These are phyloP conservation scores for Purpureocillium takamizusanense DNA, from an alignment of 2,329 filamentous ascomycete species.

Conservation along the genomic window DNA sequence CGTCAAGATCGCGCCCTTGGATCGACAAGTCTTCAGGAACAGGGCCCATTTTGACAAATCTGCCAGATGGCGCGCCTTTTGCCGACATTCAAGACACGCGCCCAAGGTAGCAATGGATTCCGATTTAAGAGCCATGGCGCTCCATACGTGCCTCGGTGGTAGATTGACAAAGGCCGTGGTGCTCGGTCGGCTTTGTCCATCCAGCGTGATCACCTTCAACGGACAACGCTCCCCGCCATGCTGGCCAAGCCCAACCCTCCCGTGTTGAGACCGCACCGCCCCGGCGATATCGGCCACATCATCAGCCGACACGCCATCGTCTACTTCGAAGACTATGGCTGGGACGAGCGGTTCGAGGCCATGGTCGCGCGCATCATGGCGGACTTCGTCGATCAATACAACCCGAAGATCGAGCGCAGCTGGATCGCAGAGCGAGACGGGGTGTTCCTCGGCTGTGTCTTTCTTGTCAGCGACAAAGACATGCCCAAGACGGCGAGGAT, in stretches of 20 bases:
- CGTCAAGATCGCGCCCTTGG: neutral
- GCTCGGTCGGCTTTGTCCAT: neutral
- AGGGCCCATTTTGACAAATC: too few relatives aligned
- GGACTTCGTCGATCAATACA: conserved; percentile 14
- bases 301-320: conserved; percentile 13
- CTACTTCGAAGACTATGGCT: conserved; percentile 11
- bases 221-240: too few relatives aligned
- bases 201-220: too few relatives aligned
- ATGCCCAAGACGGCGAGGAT: conserved; percentile 10
- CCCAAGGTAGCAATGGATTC: too few relatives aligned
- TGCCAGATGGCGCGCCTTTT: too few relatives aligned
- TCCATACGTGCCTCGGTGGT: neutral
- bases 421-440: conserved; percentile 17
- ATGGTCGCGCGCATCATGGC: conserved; percentile 12
- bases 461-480: conserved; percentile 11
- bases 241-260: neutral
- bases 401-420: conserved; percentile 13
- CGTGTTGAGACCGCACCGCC: conserved; percentile 8
- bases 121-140: too few relatives aligned
- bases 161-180: neutral
- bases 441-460: conserved; percentile 15
- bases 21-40: too few relatives aligned
- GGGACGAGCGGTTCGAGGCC: conserved; percentile 13
- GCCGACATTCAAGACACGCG: too few relatives aligned
- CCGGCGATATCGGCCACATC: conserved; percentile 15